phyloP scores from a whole-genome alignment of 768 basidiomycete genomes.

The Hydnum rufescens region DNA sequence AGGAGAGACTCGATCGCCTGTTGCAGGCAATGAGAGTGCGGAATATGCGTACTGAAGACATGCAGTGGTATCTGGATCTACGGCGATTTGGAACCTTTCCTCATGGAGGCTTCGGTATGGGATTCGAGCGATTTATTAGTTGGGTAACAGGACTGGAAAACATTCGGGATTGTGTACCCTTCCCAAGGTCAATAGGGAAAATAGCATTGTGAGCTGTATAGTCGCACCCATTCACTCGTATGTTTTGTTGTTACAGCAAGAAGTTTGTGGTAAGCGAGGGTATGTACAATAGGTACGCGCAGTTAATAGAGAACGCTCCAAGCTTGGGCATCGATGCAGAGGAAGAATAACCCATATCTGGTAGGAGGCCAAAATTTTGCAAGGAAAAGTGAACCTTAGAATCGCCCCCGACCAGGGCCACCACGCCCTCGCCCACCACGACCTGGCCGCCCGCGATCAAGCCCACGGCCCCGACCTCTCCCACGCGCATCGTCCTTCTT shows the following conservation, averaged over 20 bases:
- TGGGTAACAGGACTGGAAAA: conserved; percentile 81
- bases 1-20: conserved; percentile 44
- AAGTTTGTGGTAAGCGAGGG: no score
- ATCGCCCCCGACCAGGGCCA: conserved; percentile 33
- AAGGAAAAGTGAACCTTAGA: background rate
- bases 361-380: no score
- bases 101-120: conserved; percentile 91
- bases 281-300: background rate
- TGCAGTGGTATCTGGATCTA: conserved; percentile 54
- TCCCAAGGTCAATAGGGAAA: conserved; percentile 75
- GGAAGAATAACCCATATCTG: no score
- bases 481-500: conserved; percentile 59
- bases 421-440: conserved; percentile 31
- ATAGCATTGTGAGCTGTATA: conserved; percentile 18
- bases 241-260: no score
- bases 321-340: no score
- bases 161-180: conserved; percentile 79
- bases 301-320: background rate
- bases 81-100: conserved; percentile 71
- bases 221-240: no score
- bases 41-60: conserved; percentile 24
- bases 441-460: conserved; percentile 24
- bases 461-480: conserved; percentile 38
- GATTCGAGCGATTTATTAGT: conserved; percentile 76
- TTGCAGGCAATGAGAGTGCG: conserved; percentile 28